These are phyloP conservation scores for Malus asiatica DNA, from an alignment of 306 rosid species.

Conservation along the genomic window DNA sequence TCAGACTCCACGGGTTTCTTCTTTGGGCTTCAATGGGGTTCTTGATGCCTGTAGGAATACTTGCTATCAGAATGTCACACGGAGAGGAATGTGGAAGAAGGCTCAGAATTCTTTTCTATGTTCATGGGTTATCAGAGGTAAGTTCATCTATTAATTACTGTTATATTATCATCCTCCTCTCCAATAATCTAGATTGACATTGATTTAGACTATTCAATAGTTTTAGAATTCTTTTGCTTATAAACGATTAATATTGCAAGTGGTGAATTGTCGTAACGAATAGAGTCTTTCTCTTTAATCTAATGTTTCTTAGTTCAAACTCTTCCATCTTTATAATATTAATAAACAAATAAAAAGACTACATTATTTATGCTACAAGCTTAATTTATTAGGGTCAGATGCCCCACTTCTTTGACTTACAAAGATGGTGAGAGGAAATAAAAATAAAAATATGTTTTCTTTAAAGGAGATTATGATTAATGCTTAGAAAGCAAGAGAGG, in stretches of 20 bases:
- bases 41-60: constrained; percentile 83
- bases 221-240: not conserved
- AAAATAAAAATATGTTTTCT: constrained; percentile 14
- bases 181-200: not conserved
- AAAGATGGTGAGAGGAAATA: constrained; percentile 30
- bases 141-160: constrained; percentile 17
- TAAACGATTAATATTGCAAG: not conserved
- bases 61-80: constrained; percentile 58
- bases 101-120: constrained; percentile 48
- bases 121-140: constrained; percentile 74
- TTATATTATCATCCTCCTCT: not conserved
- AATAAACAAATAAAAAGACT: not conserved
- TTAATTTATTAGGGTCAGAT: constrained; percentile 12
- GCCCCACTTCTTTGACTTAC: constrained; percentile 21
- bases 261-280: too few species aligned
- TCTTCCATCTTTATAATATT: too few species aligned
- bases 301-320: too few species aligned
- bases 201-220: not conserved
- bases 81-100: constrained; percentile 52
- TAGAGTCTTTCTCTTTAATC: too few species aligned
- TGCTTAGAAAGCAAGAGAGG: constrained; percentile 45
- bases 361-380: constrained; percentile 8
- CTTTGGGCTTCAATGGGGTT: constrained; percentile 93
- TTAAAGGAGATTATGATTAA: constrained; percentile 37
- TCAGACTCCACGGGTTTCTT: constrained; percentile 76